A percentile compares a stretch with the other conserved stretches of the same genome.
These are phyloP conservation scores for Erigeron canadensis DNA, from an alignment of 129 eudicot species.

Conservation along the genomic window DNA sequence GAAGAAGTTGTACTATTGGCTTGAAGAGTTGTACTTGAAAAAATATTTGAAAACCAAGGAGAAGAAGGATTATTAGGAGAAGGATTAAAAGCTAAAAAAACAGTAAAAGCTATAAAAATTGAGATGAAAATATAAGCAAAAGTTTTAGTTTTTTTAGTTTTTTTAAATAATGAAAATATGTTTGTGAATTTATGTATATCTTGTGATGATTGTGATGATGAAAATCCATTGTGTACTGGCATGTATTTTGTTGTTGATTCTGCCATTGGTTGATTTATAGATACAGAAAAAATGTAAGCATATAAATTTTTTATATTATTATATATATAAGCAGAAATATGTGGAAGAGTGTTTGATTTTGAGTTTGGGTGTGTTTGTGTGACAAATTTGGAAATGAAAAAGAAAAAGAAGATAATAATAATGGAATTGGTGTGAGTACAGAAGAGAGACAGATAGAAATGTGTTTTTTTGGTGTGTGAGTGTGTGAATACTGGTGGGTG, in stretches of 20 bases:
- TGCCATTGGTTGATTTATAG: constrained; percentile 41
- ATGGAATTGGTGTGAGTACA: constrained; percentile 17
- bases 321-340: too few species aligned
- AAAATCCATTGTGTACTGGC: constrained; percentile 47
- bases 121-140: constrained; percentile 54
- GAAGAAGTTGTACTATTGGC: constrained; percentile 14
- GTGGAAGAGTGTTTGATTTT: background rate
- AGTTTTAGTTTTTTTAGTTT: constrained; percentile 39
- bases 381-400: background rate
- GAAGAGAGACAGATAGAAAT: too few species aligned
- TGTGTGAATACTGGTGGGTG: constrained; percentile 10
- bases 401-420: constrained; percentile 11
- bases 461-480: too few species aligned
- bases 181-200: constrained; percentile 38
- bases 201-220: background rate
- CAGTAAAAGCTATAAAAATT: constrained; percentile 55
- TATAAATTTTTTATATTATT: too few species aligned
- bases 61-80: constrained; percentile 62
- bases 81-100: constrained; percentile 67
- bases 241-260: constrained; percentile 65
- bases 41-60: constrained; percentile 64
- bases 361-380: background rate
- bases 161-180: constrained; percentile 37
- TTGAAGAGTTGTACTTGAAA: constrained; percentile 25
- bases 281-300: background rate